Evolutionary conservation across 176 grass and related monocot species (phyloP).

Genomic region (Metroxylon sagu): DNA sequence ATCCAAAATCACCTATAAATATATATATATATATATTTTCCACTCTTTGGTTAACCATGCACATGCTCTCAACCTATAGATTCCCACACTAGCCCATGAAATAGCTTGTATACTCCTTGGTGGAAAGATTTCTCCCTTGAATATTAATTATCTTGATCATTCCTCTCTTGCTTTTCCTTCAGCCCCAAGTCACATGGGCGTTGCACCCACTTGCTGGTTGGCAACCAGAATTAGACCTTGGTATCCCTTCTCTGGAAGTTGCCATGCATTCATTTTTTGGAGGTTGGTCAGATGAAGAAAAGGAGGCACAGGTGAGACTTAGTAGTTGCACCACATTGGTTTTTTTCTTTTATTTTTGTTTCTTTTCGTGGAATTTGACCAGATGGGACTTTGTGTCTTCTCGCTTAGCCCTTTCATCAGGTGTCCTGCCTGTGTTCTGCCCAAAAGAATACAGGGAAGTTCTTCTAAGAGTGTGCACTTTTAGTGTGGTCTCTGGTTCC

Average conservation of each 20-base stretch:
- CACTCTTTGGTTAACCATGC: neutral
- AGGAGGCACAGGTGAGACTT: neutral
- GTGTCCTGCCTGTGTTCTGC: neutral
- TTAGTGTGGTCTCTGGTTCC: constrained; percentile 8
- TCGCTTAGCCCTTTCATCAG: neutral
- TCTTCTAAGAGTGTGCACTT: constrained; percentile 13
- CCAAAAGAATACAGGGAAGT: too few relatives aligned
- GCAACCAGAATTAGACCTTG: constrained; percentile 29
- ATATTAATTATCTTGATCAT: neutral
- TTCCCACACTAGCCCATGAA: constrained; percentile 14
- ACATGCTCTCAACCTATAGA: constrained; percentile 4
- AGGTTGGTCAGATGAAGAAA: constrained; percentile 46
- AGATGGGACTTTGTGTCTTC: too few relatives aligned
- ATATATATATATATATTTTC: neutral
- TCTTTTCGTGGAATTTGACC: too few relatives aligned
- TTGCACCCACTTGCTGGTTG: constrained; percentile 15
- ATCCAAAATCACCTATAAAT: neutral
- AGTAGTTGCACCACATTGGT: too few relatives aligned
- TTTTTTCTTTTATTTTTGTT: too few relatives aligned
- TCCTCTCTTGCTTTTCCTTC: neutral
- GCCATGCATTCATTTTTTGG: too few relatives aligned
- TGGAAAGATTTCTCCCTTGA: neutral
- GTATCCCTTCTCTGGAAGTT: neutral
- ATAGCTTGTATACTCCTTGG: neutral
- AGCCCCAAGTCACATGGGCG: constrained; percentile 19